Conservation (phyloP, 305 asterid genomes). For the Fraxinus sp. region DNA sequence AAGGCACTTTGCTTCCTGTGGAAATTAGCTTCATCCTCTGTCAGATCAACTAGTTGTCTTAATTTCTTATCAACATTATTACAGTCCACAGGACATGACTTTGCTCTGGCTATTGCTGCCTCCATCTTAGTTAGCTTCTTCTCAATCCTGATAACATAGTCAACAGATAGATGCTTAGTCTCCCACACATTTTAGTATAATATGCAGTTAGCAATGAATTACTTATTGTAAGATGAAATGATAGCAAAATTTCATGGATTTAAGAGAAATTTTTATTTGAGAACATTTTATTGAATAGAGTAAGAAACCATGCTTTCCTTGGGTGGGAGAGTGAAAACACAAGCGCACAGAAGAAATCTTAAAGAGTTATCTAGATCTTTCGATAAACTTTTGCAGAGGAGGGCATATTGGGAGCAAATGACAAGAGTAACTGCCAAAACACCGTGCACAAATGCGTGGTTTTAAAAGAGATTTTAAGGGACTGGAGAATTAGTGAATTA, state of each 20-base stretch:
- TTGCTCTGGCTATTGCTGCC: constrained; percentile 65
- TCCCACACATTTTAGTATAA: constrained; percentile 9
- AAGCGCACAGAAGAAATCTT: not conserved
- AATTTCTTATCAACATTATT: constrained; percentile 93
- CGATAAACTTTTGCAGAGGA: not conserved
- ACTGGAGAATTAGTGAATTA: not conserved
- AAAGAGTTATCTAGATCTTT: not conserved
- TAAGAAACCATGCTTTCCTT: not conserved
- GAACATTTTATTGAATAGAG: not conserved
- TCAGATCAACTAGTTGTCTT: constrained; percentile 88
- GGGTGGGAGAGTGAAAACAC: constrained; percentile 1
- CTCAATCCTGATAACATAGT: constrained; percentile 50
- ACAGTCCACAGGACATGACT: constrained; percentile 77
- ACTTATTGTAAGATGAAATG: not conserved
- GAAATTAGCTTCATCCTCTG: constrained; percentile 94
- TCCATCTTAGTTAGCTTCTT: constrained; percentile 71
- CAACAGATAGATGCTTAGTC: constrained; percentile 27
- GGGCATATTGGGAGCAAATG: not conserved
- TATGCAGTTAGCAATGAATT: not conserved
- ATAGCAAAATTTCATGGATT: not conserved
- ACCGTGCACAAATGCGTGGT: not conserved
- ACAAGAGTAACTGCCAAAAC: not conserved
- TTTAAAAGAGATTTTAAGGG: not conserved
- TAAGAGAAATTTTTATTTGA: not conserved
- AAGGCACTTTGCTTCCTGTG: constrained; percentile 98